Evolutionary conservation across 345 rosid genomes (phyloP).

Genomic region (Camelina hispida): DNA sequence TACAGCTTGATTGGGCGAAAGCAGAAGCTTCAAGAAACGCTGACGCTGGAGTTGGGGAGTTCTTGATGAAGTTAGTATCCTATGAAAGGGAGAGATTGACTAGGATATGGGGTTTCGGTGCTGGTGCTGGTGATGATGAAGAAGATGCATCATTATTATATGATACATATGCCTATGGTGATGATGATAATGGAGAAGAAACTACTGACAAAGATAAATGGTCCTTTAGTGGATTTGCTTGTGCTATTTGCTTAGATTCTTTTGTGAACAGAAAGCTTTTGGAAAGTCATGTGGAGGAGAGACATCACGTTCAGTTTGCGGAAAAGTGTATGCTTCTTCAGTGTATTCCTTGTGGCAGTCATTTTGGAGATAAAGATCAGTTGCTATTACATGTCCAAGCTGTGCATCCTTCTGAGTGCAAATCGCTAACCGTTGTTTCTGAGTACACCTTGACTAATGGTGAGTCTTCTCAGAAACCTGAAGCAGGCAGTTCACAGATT

Average conservation of each 20-base stretch:
- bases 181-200: slow-evolving; percentile 48
- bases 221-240: slow-evolving; percentile 85
- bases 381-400: slow-evolving; percentile 80
- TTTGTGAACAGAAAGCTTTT: slow-evolving; percentile 73
- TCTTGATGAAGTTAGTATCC: slow-evolving; percentile 73
- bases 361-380: slow-evolving; percentile 87
- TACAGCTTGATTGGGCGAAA: slow-evolving; percentile 95
- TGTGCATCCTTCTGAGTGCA: slow-evolving; percentile 65
- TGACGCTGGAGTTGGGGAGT: slow-evolving; percentile 57
- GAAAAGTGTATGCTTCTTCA: slow-evolving; percentile 98
- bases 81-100: slow-evolving; percentile 76
- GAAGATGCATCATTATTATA: slow-evolving; percentile 49
- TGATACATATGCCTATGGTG: slow-evolving; percentile 51
- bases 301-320: slow-evolving; percentile 88
- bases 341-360: slow-evolving; percentile 90
- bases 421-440: slow-evolving; percentile 50
- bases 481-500: slow-evolving; percentile 48
- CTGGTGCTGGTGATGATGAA: slow-evolving; percentile 20
- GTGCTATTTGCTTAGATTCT: slow-evolving; percentile 96
- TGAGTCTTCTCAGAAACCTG: slow-evolving; percentile 50
- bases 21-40: slow-evolving; percentile 80
- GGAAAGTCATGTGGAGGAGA: slow-evolving; percentile 91
- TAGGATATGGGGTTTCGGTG: slow-evolving; percentile 73
- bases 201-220: slow-evolving; percentile 77
- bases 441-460: slow-evolving; percentile 38